Evolutionary conservation across 306 rosid genomes (phyloP).

Genomic region (Vicia faba): DNA sequence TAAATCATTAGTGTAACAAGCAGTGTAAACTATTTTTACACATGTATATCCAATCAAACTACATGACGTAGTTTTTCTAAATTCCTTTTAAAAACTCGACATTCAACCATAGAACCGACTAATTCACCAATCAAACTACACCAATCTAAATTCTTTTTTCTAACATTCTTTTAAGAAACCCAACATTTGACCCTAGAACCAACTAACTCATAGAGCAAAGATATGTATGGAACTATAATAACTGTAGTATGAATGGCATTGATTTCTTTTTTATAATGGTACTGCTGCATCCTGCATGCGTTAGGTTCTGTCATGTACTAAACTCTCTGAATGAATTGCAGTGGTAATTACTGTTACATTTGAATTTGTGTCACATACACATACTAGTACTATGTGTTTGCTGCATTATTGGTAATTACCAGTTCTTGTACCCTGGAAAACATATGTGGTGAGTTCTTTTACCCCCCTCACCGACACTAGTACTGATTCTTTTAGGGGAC

Average conservation of each 20-base stretch:
- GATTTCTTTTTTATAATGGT: slow-evolving; percentile 1
- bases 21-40: too few species aligned
- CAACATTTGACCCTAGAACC: too few species aligned
- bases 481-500: not conserved
- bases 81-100: too few species aligned
- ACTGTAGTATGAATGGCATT: not conserved
- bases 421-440: not conserved
- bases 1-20: not conserved
- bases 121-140: too few species aligned
- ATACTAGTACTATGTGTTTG: too few species aligned
- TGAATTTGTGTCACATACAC: slow-evolving; percentile 15
- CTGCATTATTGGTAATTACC: not conserved
- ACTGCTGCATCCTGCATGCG: slow-evolving; percentile 2
- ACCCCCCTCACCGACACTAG: slow-evolving; percentile 26
- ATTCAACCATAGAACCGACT: too few species aligned
- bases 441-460: not conserved
- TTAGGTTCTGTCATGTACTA: not conserved
- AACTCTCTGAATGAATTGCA: not conserved
- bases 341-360: not conserved
- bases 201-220: too few species aligned
- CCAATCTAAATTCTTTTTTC: too few species aligned
- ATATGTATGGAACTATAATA: too few species aligned
- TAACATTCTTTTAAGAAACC: too few species aligned
- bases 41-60: too few species aligned
- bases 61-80: too few species aligned